A percentile compares a stretch with the other conserved stretches of the same genome.
These are phyloP conservation scores for Rubia tinctorum DNA, from an alignment of 305 asterid genomes.

Conservation along the genomic window DNA sequence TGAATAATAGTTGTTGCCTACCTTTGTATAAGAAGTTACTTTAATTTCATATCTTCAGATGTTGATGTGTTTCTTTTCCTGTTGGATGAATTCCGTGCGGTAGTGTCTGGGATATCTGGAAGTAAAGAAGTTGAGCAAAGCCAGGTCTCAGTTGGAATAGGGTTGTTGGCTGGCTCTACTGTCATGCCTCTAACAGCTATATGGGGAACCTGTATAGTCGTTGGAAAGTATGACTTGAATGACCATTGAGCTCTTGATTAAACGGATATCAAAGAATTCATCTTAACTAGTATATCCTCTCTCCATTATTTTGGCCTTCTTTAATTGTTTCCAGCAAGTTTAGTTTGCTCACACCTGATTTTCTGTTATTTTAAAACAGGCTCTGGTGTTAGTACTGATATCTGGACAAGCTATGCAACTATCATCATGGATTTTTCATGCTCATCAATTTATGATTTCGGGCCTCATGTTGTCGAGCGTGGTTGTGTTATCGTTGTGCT, in stretches of 20 bases:
- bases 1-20: not conserved
- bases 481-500: too few relatives aligned
- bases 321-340: not conserved
- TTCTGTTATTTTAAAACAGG: too few relatives aligned
- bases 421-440: too few relatives aligned
- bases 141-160: constrained; percentile 97
- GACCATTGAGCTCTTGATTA: constrained; percentile 50
- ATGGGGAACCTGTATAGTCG: constrained; percentile 83
- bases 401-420: too few relatives aligned
- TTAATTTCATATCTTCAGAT: not conserved
- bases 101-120: constrained; percentile 88
- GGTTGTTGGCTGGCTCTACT: constrained; percentile 91
- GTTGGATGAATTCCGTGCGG: constrained; percentile 11
- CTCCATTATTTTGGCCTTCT: not conserved
- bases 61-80: not conserved
- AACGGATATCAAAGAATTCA: constrained; percentile 60
- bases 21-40: not conserved
- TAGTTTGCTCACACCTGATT: too few relatives aligned
- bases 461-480: too few relatives aligned
- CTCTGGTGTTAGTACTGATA: too few relatives aligned
- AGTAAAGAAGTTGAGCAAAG: constrained; percentile 71
- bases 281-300: constrained; percentile 54
- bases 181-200: constrained; percentile 84
- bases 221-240: constrained; percentile 78
- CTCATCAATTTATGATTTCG: too few relatives aligned